A percentile compares a stretch with the other conserved stretches of the same genome.
Evolutionary conservation across 2,329 filamentous ascomycete species (phyloP).

Genomic region (Pseudopithomyces chartarum): DNA sequence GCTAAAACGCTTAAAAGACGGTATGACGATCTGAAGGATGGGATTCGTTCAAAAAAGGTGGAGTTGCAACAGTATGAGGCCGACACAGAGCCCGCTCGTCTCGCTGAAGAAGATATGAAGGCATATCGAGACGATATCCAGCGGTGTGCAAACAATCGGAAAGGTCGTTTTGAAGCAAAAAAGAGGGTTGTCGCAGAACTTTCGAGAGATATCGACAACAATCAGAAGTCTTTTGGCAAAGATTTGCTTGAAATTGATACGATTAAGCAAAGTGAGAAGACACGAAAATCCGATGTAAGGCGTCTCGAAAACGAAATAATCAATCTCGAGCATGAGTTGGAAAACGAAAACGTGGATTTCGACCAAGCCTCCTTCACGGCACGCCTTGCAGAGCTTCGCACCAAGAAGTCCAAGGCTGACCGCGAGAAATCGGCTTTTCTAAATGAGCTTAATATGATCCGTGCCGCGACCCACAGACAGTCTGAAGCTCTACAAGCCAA

Average conservation of each 20-base stretch:
- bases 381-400: slow-evolving; percentile 66
- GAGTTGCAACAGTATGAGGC: slow-evolving; percentile 66
- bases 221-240: slow-evolving; percentile 45
- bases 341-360: slow-evolving; percentile 68
- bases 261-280: slow-evolving; percentile 50
- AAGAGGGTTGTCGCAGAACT: slow-evolving; percentile 59
- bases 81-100: slow-evolving; percentile 69
- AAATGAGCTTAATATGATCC: slow-evolving; percentile 39
- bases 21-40: slow-evolving; percentile 59
- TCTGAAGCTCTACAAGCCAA: slow-evolving; percentile 23
- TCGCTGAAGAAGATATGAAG: slow-evolving; percentile 72
- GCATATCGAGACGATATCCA: slow-evolving; percentile 66
- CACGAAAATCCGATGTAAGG: slow-evolving; percentile 36
- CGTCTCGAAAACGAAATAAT: slow-evolving; percentile 58
- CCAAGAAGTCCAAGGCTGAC: slow-evolving; percentile 56
- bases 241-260: slow-evolving; percentile 50
- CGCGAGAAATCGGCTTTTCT: slow-evolving; percentile 49
- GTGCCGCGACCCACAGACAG: slow-evolving; percentile 6
- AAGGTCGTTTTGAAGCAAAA: slow-evolving; percentile 57
- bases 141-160: slow-evolving; percentile 60
- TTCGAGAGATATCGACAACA: slow-evolving; percentile 35
- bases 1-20: slow-evolving; percentile 63
- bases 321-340: slow-evolving; percentile 65
- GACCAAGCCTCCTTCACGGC: slow-evolving; percentile 73
- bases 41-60: slow-evolving; percentile 58